Evolutionary conservation across 192 early-diverging fungal species (phyloP).

Genomic region (Spinellus fusiger): DNA sequence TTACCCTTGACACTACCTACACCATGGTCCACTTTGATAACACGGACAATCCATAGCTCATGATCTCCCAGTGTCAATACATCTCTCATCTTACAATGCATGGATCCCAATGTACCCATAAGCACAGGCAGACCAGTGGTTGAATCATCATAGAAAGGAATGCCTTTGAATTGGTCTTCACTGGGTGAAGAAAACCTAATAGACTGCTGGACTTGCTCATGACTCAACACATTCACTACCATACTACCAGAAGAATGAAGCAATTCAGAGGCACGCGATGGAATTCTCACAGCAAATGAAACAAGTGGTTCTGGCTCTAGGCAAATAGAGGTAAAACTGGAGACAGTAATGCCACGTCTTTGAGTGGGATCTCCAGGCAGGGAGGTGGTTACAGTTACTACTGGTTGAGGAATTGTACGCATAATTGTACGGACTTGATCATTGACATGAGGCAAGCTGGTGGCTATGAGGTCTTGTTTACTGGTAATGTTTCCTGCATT

Average conservation of each 20-base stretch:
- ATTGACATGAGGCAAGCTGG: too few relatives aligned
- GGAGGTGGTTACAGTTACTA: constrained; percentile 49
- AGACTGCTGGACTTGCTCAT: constrained; percentile 49
- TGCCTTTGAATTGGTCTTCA: constrained; percentile 42
- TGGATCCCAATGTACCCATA: constrained; percentile 47
- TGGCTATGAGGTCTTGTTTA: too few relatives aligned
- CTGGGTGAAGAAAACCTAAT: constrained; percentile 53
- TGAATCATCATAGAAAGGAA: constrained; percentile 35
- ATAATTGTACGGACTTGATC: constrained; percentile 45
- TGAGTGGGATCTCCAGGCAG: constrained; percentile 24
- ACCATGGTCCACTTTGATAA: constrained; percentile 49
- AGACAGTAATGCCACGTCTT: constrained; percentile 57
- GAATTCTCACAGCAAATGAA: constrained; percentile 55
- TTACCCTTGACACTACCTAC: constrained; percentile 30
- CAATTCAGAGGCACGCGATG: constrained; percentile 50
- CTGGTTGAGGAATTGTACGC: constrained; percentile 57
- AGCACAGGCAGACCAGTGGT: constrained; percentile 47
- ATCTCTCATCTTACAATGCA: constrained; percentile 48
- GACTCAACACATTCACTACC: constrained; percentile 53
- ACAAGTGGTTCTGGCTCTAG: constrained; percentile 53
- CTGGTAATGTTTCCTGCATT: too few relatives aligned
- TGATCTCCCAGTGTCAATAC: constrained; percentile 54
- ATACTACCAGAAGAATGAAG: constrained; percentile 45
- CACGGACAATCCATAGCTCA: constrained; percentile 55
- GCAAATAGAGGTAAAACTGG: constrained; percentile 61